These are phyloP conservation scores for Solanum chmielewskii DNA, from an alignment of 257 asterid genomes.

Conservation along the genomic window DNA sequence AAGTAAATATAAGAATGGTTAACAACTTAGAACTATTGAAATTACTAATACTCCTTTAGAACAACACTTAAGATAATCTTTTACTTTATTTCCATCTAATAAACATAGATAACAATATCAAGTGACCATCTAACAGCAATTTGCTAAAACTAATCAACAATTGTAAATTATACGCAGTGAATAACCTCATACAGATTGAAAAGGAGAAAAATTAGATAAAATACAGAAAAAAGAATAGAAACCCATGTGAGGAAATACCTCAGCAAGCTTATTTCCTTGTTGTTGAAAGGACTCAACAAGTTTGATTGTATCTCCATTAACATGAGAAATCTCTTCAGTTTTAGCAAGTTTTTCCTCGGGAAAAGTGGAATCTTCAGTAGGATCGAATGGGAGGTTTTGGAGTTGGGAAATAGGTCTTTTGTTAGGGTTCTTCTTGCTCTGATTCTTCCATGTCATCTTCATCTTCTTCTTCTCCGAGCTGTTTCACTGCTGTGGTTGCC, in stretches of 20 bases:
- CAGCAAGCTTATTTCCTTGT: constrained; percentile 70
- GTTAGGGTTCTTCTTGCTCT: constrained; percentile 24
- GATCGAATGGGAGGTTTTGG: constrained; percentile 57
- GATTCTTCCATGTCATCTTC: constrained; percentile 84
- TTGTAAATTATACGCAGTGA: neutral
- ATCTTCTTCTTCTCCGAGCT: constrained; percentile 9
- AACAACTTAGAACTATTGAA: neutral
- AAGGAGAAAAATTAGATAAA: neutral
- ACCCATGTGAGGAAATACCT: constrained; percentile 32
- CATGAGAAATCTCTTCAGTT: neutral
- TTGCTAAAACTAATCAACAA: neutral
- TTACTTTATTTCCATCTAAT: neutral
- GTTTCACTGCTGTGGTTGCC: neutral
- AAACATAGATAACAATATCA: neutral
- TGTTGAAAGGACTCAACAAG: constrained; percentile 45
- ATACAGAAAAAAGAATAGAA: neutral
- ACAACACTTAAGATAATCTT: neutral
- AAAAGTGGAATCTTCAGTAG: neutral
- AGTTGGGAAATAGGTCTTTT: constrained; percentile 37
- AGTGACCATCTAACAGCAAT: neutral
- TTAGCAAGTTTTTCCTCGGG: neutral
- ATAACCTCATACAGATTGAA: neutral
- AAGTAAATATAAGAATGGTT: neutral
- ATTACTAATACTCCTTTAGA: neutral
- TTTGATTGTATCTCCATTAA: constrained; percentile 18